Base-by-base conservation (phyloP, 352 stramenopile genomes). In the Phytophthora boehmeriae region DNA sequence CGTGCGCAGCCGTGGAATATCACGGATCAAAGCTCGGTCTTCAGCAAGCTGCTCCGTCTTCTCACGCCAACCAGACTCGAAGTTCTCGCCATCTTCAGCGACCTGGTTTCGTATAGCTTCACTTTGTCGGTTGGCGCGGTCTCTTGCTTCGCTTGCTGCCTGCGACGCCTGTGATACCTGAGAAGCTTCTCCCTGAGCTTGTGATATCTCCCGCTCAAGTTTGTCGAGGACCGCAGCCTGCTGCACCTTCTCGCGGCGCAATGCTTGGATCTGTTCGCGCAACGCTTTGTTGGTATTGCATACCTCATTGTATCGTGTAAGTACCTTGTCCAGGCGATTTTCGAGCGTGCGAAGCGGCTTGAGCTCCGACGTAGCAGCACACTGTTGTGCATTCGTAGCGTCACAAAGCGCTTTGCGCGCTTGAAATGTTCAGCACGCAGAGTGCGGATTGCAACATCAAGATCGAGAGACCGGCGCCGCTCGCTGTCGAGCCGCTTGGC, bases 41-140 rank as follows among this genome's bases (percentile, higher is more conserved):
- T 95, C 54, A 39, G 96, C 87, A 23, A 98, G 86, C 19, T 95
- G 63, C 35, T 80, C 72, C n/a, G 83, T 87, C 20, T 92, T 88
- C 44, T 96, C 87, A 39, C 81, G 51, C 90, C 87, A 98, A 8
- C 92, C 89, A 4, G 67, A 59, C 55, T 97, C 88, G 50, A 97
- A 98, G 17, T 88, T 80, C 22, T 79, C 78, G 42, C 77, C 76
- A 28, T 98, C 92, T 35, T 96, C 88, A 0, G 79, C 51, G 4
- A 92, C 75, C 60, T 95, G 85, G 44, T 78, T 57, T 9, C 85
- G 75, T 45, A 98, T 65, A 11, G 78, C 59, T 39, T 93, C 85
- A 13, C 89, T 82, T 56, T 97, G 88, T 22, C 80, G 64, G 60
- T 95, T 88, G 1, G 90, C 85, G 42, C 90, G 83, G 61, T 98